Evolutionary conservation across 306 rosid species (phyloP), one percentile per base, ranked within the genome.

Genomic region (Rosa persica): DNA sequence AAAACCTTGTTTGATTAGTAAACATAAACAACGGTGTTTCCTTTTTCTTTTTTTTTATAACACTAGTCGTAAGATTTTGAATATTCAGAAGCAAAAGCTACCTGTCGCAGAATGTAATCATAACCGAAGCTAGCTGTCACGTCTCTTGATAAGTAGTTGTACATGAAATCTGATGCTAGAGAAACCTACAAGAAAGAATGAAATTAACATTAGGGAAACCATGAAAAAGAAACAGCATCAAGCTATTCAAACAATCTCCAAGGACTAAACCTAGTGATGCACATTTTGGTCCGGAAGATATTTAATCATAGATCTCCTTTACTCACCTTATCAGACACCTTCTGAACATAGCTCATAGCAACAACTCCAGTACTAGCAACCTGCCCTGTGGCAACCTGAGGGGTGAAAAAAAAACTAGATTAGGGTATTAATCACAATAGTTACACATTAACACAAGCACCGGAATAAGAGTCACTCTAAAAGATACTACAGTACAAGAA

Each of bases 61-160:
- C 23, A 57, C 64, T 57, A 57, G 76, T 49, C 62, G 40, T 15
- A 39, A 12, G 13, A 86, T 87, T 30, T 42, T 44, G 17, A 19
- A 5, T 6, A 30, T 9, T 20, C 12, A 76, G 6, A 30, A 30
- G 4, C 23, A 22, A 46, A 42, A 48, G 48, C 61, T 64, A 76
- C 99, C 97, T 96, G 98, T 88, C 98, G 86, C 70, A 96, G 97
- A 78, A 96, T 96, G 88, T 93, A 91, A 82, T 96, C 98, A 64
- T 96, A 93, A 76, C 99, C 99, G 79, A 91, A 70, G 85, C 97
- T 89, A 48, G 98, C 88, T 5, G 96, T 90, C 78, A 88, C 97
- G 0, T 96, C 98, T 88, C 88, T 89, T 67, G 99, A 90, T 90
- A 89, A 83, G 92, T 96, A 90, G 86, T 96, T 96, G 73, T 93